A percentile compares a stretch with the other conserved stretches of the same genome.
Evolutionary conservation across 495 filamentous ascomycete species (phyloP).

Genomic region (Penicillium herquei): DNA sequence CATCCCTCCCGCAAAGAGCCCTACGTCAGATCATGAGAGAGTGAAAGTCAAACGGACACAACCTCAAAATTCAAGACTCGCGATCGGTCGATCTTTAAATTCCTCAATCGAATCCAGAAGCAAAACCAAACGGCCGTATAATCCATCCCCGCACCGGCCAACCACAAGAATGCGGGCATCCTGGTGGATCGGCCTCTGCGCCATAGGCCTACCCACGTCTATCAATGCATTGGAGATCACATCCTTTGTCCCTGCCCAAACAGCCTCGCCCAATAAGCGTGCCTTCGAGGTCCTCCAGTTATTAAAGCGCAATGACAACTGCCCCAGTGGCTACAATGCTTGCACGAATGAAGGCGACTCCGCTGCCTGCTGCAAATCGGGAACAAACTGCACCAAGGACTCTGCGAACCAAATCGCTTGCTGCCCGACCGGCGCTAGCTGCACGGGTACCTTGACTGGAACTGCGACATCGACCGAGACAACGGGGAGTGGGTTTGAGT

Average conservation of each 20-base stretch:
- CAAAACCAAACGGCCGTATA: too few species aligned
- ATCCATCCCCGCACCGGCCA: too few species aligned
- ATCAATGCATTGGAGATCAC: constrained; percentile 29
- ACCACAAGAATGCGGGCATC: constrained; percentile 36
- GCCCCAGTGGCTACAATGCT: constrained; percentile 49
- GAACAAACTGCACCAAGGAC: constrained; percentile 57
- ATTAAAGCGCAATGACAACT: constrained; percentile 44
- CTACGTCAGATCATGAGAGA: constrained; percentile 13
- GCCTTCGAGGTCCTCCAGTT: constrained; percentile 41
- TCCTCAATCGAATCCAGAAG: constrained; percentile 8
- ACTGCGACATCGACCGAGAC: constrained; percentile 17
- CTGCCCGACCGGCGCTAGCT: constrained; percentile 59
- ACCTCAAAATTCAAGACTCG: not conserved
- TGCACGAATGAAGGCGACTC: constrained; percentile 51
- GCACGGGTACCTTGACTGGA: constrained; percentile 56
- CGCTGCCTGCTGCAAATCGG: constrained; percentile 54
- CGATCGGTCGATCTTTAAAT: not conserved
- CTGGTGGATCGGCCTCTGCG: constrained; percentile 39
- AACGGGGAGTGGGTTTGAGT: constrained; percentile 35
- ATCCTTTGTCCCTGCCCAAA: constrained; percentile 30
- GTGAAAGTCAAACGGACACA: constrained; percentile 1
- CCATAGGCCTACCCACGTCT: constrained; percentile 36
- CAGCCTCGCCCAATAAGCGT: constrained; percentile 22
- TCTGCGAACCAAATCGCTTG: constrained; percentile 61
- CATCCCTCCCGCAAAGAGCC: constrained; percentile 16